A percentile compares a stretch with the other conserved stretches of the same genome.
Evolutionary conservation across 1,139 yeast genomes (phyloP).

Genomic region (Kodamaea anthophila): DNA sequence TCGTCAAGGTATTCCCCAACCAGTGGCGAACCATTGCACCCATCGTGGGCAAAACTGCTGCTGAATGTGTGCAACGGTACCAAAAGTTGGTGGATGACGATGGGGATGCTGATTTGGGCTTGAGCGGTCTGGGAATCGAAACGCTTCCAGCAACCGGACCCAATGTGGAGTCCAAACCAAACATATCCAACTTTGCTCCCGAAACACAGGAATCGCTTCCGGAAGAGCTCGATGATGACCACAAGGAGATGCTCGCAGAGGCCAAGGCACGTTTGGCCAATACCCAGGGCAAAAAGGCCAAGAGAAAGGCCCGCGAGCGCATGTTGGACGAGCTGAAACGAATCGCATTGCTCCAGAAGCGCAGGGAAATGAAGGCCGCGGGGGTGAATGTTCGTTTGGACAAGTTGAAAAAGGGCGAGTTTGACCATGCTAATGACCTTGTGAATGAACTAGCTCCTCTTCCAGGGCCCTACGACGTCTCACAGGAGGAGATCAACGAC

Average conservation of each 20-base stretch:
- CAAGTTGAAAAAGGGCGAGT: constrained; percentile 47
- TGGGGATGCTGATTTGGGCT: constrained; percentile 25
- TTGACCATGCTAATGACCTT: constrained; percentile 79
- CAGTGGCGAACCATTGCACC: constrained; percentile 93
- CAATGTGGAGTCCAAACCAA: constrained; percentile 9
- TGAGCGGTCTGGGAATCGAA: constrained; percentile 55
- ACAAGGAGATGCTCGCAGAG: constrained; percentile 86
- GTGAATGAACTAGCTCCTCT: constrained; percentile 75
- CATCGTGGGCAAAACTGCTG: constrained; percentile 76
- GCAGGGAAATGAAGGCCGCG: constrained; percentile 82
- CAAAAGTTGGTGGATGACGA: constrained; percentile 62
- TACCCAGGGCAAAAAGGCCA: constrained; percentile 93
- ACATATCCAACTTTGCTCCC: constrained; percentile 41
- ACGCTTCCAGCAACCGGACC: constrained; percentile 40
- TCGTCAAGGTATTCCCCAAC: constrained; percentile 74
- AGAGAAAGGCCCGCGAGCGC: constrained; percentile 81
- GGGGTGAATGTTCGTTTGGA: constrained; percentile 60
- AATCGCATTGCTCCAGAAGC: constrained; percentile 68
- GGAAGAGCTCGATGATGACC: constrained; percentile 77
- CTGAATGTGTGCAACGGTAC: constrained; percentile 84
- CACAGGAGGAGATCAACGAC: constrained; percentile 47
- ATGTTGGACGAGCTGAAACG: constrained; percentile 68
- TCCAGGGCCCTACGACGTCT: constrained; percentile 63
- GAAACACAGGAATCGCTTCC: constrained; percentile 84
- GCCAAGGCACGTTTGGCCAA: constrained; percentile 89